A percentile compares a stretch with the other conserved stretches of the same genome.
Evolutionary conservation across 768 basidiomycete species (phyloP).

Genomic region (Trametes meyenii): DNA sequence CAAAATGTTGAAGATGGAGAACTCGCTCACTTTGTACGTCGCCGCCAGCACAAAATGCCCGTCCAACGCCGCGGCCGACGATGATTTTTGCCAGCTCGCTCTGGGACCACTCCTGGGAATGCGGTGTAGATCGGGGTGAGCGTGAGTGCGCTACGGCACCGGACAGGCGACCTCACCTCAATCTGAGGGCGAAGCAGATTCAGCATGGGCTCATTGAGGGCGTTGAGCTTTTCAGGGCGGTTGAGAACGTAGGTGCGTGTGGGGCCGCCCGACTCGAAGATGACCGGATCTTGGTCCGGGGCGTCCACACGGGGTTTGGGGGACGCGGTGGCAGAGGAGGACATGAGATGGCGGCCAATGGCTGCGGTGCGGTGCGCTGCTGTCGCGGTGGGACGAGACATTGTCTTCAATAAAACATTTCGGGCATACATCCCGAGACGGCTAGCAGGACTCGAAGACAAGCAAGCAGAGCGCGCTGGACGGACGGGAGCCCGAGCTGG

Average conservation of each 20-base stretch:
- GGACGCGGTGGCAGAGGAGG: constrained; percentile 11
- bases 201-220: constrained; percentile 81
- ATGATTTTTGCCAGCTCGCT: constrained; percentile 74
- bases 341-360: constrained; percentile 33
- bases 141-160: not conserved
- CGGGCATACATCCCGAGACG: constrained; percentile 29
- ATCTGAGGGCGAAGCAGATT: constrained; percentile 69
- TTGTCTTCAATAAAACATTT: constrained; percentile 23
- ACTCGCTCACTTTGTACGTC: constrained; percentile 79
- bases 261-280: constrained; percentile 67
- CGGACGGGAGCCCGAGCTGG: constrained; percentile 2
- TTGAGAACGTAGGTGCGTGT: constrained; percentile 79
- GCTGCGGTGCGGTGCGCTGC: constrained; percentile 30
- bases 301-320: constrained; percentile 10
- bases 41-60: constrained; percentile 93
- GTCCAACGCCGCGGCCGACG: constrained; percentile 68
- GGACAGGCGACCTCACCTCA: constrained; percentile 49
- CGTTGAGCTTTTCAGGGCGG: constrained; percentile 78
- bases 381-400: constrained; percentile 28
- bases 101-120: constrained; percentile 67
- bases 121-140: not conserved
- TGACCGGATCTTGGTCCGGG: constrained; percentile 46
- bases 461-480: not conserved
- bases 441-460: not conserved
- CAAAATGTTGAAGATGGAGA: not conserved